Evolutionary conservation across 345 rosid genomes (phyloP).

Genomic region (Euphorbia pulcherrima): DNA sequence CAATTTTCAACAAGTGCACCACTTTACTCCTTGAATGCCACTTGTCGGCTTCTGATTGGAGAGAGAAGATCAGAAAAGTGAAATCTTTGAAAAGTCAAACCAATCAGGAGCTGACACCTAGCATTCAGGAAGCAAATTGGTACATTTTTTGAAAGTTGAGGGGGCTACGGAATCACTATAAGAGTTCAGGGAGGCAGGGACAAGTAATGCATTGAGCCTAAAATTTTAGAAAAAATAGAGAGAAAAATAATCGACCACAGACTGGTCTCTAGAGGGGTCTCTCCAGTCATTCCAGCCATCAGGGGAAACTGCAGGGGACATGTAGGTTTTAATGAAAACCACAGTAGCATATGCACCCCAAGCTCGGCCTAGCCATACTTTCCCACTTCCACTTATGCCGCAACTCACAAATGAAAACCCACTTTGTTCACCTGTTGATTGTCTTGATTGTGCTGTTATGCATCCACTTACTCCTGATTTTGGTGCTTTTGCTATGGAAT

Average conservation of each 20-base stretch:
- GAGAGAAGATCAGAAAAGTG: too few relatives aligned
- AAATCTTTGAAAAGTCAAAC: too few relatives aligned
- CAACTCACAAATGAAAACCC: constrained; percentile 72
- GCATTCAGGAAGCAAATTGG: too few relatives aligned
- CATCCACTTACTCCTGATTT: constrained; percentile 23
- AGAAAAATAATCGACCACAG: constrained; percentile 23
- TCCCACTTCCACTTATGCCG: constrained; percentile 53
- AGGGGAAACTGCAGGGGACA: constrained; percentile 50
- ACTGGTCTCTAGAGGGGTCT: constrained; percentile 58
- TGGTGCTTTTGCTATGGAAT: constrained; percentile 23
- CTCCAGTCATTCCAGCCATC: constrained; percentile 79
- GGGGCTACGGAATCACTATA: too few relatives aligned
- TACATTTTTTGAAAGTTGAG: too few relatives aligned
- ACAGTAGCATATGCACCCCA: constrained; percentile 66
- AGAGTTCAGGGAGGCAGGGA: too few relatives aligned
- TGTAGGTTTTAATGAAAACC: constrained; percentile 57
- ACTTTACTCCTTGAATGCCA: too few relatives aligned
- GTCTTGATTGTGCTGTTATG: constrained; percentile 29
- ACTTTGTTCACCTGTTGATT: constrained; percentile 42
- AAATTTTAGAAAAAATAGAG: neutral
- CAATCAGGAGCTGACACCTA: too few relatives aligned
- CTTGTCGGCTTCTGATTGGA: too few relatives aligned
- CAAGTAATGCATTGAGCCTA: too few relatives aligned
- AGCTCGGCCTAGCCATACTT: constrained; percentile 72
- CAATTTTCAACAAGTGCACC: too few relatives aligned